phyloP scores from a whole-genome alignment of 805 yeast species.

The Candida cerambycidarum region DNA sequence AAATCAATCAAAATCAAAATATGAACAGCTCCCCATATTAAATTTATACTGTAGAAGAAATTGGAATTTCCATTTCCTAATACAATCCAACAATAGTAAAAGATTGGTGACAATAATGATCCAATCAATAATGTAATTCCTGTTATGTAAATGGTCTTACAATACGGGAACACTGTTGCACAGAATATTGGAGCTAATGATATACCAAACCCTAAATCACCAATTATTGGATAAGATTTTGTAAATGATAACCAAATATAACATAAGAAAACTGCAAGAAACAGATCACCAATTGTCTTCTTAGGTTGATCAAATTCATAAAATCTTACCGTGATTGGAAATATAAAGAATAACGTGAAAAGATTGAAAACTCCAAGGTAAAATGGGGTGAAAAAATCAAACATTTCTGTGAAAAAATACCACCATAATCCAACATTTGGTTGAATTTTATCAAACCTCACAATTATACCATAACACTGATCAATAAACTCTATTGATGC shows the following conservation, averaged over 20 bases:
- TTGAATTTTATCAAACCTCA: constrained; percentile 65
- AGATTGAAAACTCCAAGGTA: constrained; percentile 82
- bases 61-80: constrained; percentile 94
- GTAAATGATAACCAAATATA: constrained; percentile 55
- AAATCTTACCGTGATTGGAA: constrained; percentile 77
- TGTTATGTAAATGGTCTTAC: constrained; percentile 46
- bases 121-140: constrained; percentile 51
- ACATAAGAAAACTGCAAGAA: constrained; percentile 50
- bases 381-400: constrained; percentile 82
- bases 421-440: constrained; percentile 98
- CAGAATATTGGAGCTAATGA: constrained; percentile 44
- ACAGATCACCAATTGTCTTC: constrained; percentile 43
- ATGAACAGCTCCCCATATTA: constrained; percentile 73
- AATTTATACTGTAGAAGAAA: constrained; percentile 91
- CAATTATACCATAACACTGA: constrained; percentile 51
- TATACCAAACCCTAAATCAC: constrained; percentile 60
- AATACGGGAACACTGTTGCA: constrained; percentile 45
- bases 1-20: constrained; percentile 70
- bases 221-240: constrained; percentile 82
- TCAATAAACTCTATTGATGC: constrained; percentile 28
- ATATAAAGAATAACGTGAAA: constrained; percentile 60
- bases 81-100: constrained; percentile 92
- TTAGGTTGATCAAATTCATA: constrained; percentile 21
- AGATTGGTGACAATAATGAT: constrained; percentile 76
- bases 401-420: constrained; percentile 96